Base-by-base conservation (phyloP, 495 filamentous ascomycete species). In the Pseudomonodictys pantanalensis region DNA sequence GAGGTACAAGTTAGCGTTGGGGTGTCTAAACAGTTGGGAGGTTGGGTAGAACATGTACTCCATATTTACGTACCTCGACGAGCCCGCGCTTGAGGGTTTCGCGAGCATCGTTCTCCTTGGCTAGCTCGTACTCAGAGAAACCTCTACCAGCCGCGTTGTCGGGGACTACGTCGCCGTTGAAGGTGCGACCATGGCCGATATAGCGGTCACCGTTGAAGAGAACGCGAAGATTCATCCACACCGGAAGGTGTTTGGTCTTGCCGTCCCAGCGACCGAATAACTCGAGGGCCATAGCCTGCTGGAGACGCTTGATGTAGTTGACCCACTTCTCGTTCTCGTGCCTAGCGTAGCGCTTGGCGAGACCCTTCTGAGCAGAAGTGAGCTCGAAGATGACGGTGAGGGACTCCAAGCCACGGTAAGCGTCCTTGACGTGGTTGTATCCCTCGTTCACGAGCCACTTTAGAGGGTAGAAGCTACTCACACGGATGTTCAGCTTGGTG, bases 351-450 rank as follows among this genome's bases (percentile, higher is more conserved):
- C 5, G 12, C 26, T 49, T 53, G 17, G 25, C 50, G 24, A 12
- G 42, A 3, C 55, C 55, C 28, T 22, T 17, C 3, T 10, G 5
- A 2, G 28, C 15, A 7, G 24, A 9, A 3, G 47, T 29, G 3
- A 64, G 17, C 33, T 64, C 60, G 9, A 64, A 17, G 28, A 64
- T 46, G 3, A 64, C 47, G 2, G 39, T 58, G 8, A 58, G 39
- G 1, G 20, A 9, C 23, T 58, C 22, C 5, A 64, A 47, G 2
- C 26, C 46, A 10, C 43, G 54, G 41, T 58, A 64, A 1, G 20
- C 20, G 24, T 38, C 32, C 24, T 41, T 52, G 20, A 64, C 1
- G 10, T 48, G 1, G 1, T 12, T 23, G 20, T 45, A 26, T 1
- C 54, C 60, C 15, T 10, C 28, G 18, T 18, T 32, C 6, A 63